Percentiles rank a stretch among this genome's conserved stretches.
phyloP scores from a whole-genome alignment of 1,284 basidiomycete species.

The Ceratobasidium sp. region DNA sequence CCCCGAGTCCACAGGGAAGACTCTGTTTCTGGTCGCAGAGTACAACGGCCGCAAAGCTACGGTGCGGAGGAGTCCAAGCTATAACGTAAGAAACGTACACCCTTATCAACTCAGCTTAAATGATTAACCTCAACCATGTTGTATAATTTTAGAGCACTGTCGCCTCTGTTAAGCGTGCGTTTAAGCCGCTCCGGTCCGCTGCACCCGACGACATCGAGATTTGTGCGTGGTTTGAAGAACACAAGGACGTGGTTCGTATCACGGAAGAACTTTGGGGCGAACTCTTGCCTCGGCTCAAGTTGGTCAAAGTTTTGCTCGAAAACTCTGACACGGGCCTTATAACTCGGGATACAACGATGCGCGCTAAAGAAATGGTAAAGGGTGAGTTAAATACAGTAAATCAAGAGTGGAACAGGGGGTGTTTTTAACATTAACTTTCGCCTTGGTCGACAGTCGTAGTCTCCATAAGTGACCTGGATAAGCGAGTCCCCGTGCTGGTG shows the following conservation, averaged over 20 bases:
- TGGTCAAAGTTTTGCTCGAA: neutral
- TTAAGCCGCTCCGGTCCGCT: neutral
- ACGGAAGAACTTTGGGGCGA: constrained; percentile 1
- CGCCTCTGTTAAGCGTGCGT: neutral
- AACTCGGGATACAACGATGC: neutral
- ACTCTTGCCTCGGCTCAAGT: neutral
- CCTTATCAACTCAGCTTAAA: neutral
- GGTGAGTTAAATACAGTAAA: no score
- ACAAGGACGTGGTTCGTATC: neutral
- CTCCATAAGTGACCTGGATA: neutral
- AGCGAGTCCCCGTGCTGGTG: neutral
- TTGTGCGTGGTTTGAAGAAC: neutral
- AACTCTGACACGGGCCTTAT: no score
- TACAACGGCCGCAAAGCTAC: constrained; percentile 14
- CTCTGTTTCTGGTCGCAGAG: constrained; percentile 8
- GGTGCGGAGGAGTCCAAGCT: neutral
- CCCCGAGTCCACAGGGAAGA: neutral
- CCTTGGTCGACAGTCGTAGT: no score
- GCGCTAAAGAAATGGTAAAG: no score
- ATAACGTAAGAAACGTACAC: neutral
- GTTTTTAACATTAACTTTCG: no score
- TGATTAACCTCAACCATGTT: no score
- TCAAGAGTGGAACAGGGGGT: no score
- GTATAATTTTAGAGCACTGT: neutral
- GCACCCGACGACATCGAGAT: neutral